Evolutionary conservation across 768 basidiomycete species (phyloP), one percentile per base, ranked within the genome.

Genomic region (Amanita molliuscula): DNA sequence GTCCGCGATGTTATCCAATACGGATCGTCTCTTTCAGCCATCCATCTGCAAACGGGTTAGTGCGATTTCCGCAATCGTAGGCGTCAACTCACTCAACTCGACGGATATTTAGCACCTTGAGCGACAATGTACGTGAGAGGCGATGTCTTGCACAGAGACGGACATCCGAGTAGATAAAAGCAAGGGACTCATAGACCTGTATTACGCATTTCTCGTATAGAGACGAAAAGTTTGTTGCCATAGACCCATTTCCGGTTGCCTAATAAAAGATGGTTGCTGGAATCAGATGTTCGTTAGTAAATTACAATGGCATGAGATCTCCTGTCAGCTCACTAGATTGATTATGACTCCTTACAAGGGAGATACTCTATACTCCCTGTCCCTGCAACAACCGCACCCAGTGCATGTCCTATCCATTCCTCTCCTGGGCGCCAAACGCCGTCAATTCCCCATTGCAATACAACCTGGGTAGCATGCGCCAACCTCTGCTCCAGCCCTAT

Each of bases 331-430:
- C n/a, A n/a, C n/a, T n/a, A n/a, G n/a, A n/a, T n/a, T n/a, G n/a
- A 33, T 15, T 29, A 44, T 44, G 7, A 25, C 44, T 47, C 45
- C 45, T 47, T 48, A 40, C 21, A 52, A 47, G 57, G 54, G 23
- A 56, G 48, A 26, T 54, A 11, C 15, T 35, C 44, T 16, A 56
- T 49, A 33, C 44, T n/a, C 16, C 48, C 53, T 37, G 54, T 53
- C 20, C 61, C 59, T 48, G 28, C 37, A 34, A 59, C 54, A 45
- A 63, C 47, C 36, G 57, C 62, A 21, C n/a, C 55, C 43, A 69
- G 55, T n/a, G 59, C 61, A 55, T 64, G 59, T 18, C 61, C 62
- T 33, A 66, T 63, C 67, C 65, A 67, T 36, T 65, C 64, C 40
- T 67, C 67, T 10, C 56, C 58, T 20, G 54, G 52, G 44, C 59